Evolutionary conservation across 2,329 filamentous ascomycete genomes (phyloP), one percentile per base, ranked within the genome.

Genomic region (Xylaria sp.): DNA sequence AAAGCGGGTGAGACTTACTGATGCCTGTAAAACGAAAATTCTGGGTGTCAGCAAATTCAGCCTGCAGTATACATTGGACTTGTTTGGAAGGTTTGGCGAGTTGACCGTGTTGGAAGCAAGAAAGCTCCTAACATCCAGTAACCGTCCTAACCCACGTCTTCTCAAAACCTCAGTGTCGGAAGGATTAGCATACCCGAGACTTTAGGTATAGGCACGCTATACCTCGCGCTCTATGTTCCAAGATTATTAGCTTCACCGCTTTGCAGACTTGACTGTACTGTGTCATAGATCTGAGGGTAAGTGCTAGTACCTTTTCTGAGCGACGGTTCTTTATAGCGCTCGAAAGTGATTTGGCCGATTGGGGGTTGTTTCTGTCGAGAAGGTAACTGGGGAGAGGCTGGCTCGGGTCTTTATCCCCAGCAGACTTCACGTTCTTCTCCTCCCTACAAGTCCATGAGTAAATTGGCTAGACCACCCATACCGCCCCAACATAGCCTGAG

Each of bases 261-360:
- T 23, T 51, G 31, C 13, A n/a, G 25, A 44, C 15, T 37, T 15
- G 23, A 37, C 34, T 1, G 18, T 10, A 13, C 3, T 12, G 3
- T 51, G 20, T n/a, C 9, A 34, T 3, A 2, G 18, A 52, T 50
- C n/a, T 8, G 59, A 15, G 46, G 4, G 10, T 7, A 44, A 28
- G 48, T 44, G 31, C 41, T 13, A 9, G 50, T 66, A 67, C 67
- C 65, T 98, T 97, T 82, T 97, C 97, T 72, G 88, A 88, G 50
- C 96, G 88, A 87, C 97, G 97, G 82, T 98, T 94, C 88, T 98
- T 99, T 84, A 98, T 97, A 63, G 94, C 92, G 69, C 88, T 92
- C 67, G 88, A 91, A 60, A 97, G 85, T 0, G 92, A 92, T 82
- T 97, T 89, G 65, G 87, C 87, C 69, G 81, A 84, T 34, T 83